Conservation (phyloP, 805 yeast genomes). For the Zygosaccharomyces bisporus region DNA sequence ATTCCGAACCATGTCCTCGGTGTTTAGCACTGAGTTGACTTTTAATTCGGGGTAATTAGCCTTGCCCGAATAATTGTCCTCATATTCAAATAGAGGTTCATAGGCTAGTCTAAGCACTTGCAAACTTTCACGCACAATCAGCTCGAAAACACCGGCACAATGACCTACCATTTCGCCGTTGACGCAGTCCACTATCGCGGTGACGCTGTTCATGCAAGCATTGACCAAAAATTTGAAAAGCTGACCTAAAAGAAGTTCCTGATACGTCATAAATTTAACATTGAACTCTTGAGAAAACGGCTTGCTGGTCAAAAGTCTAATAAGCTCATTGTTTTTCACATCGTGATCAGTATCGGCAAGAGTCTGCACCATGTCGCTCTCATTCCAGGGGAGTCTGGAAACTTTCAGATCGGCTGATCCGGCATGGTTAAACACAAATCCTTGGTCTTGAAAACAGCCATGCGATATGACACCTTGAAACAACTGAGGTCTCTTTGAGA, state of each 20-base stretch:
- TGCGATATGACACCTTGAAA: conserved; percentile 79
- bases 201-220: conserved; percentile 77
- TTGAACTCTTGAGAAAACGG: conserved; percentile 28
- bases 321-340: conserved; percentile 24
- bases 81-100: conserved; percentile 31
- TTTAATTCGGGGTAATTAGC: conserved; percentile 31
- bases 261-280: conserved; percentile 39
- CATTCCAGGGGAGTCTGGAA: conserved; percentile 49
- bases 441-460: conserved; percentile 60
- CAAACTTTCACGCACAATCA: conserved; percentile 37
- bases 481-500: conserved; percentile 49
- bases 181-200: conserved; percentile 69
- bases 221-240: conserved; percentile 75
- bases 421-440: conserved; percentile 57
- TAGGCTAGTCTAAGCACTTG: conserved; percentile 31
- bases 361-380: conserved; percentile 23
- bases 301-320: conserved; percentile 28
- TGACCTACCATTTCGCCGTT: conserved; percentile 71
- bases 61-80: conserved; percentile 18
- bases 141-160: conserved; percentile 36
- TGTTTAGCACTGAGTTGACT: conserved; percentile 30
- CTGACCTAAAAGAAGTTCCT: conserved; percentile 55
- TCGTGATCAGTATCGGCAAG: conserved; percentile 15
- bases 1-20: conserved; percentile 34
- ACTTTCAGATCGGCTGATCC: conserved; percentile 63